A percentile compares a stretch with the other conserved stretches of the same genome.
Evolutionary conservation across 495 filamentous ascomycete species (phyloP).

Genomic region (Haplographium delicatum): DNA sequence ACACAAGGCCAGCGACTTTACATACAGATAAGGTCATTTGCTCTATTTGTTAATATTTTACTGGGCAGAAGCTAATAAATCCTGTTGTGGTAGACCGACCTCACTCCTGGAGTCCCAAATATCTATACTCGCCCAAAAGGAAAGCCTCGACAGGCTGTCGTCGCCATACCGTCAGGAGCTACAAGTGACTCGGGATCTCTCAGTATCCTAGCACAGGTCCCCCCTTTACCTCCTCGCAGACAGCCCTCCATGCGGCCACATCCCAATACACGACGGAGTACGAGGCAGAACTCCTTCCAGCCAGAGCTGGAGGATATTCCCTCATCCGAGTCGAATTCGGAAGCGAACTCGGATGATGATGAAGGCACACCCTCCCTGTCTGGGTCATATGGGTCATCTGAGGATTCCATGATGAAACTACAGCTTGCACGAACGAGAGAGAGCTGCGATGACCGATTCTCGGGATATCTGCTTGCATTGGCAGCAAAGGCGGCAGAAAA

Average conservation of each 20-base stretch:
- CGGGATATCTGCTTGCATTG: conserved; percentile 68
- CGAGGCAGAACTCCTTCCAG: conserved; percentile 33
- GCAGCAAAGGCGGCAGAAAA: conserved; percentile 71
- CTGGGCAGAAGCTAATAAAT: conserved; percentile 1
- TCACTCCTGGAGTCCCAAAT: conserved; percentile 52
- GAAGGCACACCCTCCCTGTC: conserved; percentile 41
- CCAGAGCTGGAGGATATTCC: conserved; percentile 35
- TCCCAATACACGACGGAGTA: conserved; percentile 34
- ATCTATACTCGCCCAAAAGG: conserved; percentile 44
- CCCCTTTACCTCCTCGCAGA: conserved; percentile 19
- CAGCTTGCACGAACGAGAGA: conserved; percentile 49
- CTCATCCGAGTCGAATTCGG: conserved; percentile 31
- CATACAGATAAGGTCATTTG: conserved; percentile 40
- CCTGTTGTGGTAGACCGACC: conserved; percentile 37
- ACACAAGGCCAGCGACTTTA: conserved; percentile 43
- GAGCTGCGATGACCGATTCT: conserved; percentile 62
- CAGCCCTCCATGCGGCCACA: conserved; percentile 35
- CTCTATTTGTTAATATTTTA: background rate
- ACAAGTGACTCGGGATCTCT: background rate
- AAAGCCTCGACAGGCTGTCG: conserved; percentile 25
- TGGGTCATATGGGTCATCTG: conserved; percentile 52
- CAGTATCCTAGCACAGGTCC: conserved; percentile 9
- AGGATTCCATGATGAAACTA: conserved; percentile 42
- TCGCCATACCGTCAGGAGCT: conserved; percentile 17
- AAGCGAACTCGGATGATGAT: conserved; percentile 25